Evolutionary conservation across 2,329 filamentous ascomycete species (phyloP).

Genomic region (Hyphodiscus sp.): DNA sequence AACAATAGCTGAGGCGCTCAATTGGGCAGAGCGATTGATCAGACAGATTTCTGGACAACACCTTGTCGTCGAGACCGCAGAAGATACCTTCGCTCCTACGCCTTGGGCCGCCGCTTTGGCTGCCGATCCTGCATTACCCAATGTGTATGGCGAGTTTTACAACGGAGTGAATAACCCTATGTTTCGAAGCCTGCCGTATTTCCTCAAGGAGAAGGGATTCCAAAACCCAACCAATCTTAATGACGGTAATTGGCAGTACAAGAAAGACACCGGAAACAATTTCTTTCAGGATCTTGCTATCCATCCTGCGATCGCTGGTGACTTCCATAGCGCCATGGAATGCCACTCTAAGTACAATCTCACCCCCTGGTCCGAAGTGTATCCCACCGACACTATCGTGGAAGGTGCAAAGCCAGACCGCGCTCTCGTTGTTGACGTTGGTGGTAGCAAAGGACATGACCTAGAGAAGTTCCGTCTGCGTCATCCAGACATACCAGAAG

Average conservation of each 20-base stretch:
- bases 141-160: constrained; percentile 32
- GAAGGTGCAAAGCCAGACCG: constrained; percentile 23
- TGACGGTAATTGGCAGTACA: constrained; percentile 31
- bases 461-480: constrained; percentile 27
- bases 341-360: constrained; percentile 32
- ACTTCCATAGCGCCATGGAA: constrained; percentile 34
- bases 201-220: constrained; percentile 27
- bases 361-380: constrained; percentile 33
- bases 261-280: constrained; percentile 23
- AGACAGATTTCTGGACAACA: constrained; percentile 32
- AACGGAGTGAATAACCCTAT: constrained; percentile 29
- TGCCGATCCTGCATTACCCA: constrained; percentile 26
- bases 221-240: constrained; percentile 31
- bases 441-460: constrained; percentile 12
- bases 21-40: constrained; percentile 27
- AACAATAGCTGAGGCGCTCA: constrained; percentile 15
- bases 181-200: constrained; percentile 28
- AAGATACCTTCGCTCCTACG: constrained; percentile 32
- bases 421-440: constrained; percentile 12
- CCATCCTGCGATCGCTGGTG: constrained; percentile 26
- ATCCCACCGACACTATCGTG: constrained; percentile 21
- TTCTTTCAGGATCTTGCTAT: constrained; percentile 31
- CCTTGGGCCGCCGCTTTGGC: constrained; percentile 29
- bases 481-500: constrained; percentile 7
- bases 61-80: constrained; percentile 30